Conservation (phyloP, 139 green algal species). For the Volvox reticuliferus region DNA sequence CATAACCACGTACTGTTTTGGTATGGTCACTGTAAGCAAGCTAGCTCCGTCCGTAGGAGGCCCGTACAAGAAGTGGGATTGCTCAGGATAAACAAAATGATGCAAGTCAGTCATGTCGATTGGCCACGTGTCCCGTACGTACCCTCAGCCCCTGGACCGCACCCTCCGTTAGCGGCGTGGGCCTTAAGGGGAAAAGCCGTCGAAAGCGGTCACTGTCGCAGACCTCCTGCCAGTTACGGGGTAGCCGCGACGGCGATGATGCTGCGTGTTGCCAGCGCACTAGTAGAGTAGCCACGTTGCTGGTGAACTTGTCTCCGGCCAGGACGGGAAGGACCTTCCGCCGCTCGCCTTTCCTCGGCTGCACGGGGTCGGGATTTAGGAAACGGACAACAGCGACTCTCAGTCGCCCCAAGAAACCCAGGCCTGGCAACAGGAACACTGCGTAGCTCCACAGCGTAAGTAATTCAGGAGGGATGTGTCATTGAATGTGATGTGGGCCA, state of each 20-base stretch:
- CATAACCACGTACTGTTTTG: too few species aligned
- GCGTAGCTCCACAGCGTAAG: too few species aligned
- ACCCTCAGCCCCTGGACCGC: neutral
- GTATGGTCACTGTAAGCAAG: too few species aligned
- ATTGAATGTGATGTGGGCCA: too few species aligned
- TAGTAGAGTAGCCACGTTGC: slow-evolving; percentile 22
- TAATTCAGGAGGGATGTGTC: too few species aligned
- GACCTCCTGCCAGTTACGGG: slow-evolving; percentile 13
- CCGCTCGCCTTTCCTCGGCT: neutral
- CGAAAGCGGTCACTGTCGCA: neutral
- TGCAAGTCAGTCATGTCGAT: too few species aligned
- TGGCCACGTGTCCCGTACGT: neutral
- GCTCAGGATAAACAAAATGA: too few species aligned
- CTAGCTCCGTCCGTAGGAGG: too few species aligned
- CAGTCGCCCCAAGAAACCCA: too few species aligned
- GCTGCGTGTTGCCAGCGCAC: slow-evolving; percentile 5
- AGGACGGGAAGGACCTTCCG: neutral
- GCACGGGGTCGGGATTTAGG: neutral
- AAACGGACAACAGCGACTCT: too few species aligned
- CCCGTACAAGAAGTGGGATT: too few species aligned
- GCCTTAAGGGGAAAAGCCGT: neutral
- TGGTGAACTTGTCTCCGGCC: neutral
- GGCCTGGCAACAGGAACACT: too few species aligned
- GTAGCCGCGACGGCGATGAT: neutral
- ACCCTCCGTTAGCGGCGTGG: neutral